A percentile compares a stretch with the other conserved stretches of the same genome.
Conservation (phyloP, 352 stramenopile species). For the Phytopythium litorale region DNA sequence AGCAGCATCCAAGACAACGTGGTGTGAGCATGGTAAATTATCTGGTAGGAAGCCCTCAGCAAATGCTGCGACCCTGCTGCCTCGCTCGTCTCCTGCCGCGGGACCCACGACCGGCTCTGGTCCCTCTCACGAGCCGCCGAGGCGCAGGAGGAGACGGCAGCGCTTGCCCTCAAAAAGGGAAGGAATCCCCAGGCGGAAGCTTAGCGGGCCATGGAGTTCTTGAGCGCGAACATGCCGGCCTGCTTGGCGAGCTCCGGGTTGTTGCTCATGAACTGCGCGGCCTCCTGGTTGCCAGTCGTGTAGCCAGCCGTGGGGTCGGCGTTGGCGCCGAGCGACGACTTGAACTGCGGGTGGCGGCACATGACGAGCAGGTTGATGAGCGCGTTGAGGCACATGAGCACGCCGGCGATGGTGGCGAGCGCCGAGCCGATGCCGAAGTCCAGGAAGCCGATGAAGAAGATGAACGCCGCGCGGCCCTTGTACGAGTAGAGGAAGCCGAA, state of each 20-base stretch:
- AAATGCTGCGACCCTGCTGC: too few relatives aligned
- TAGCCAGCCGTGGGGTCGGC: slow-evolving; percentile 78
- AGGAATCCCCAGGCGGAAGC: too few relatives aligned
- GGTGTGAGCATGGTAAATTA: too few relatives aligned
- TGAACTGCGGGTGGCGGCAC: slow-evolving; percentile 86
- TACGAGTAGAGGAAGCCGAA: slow-evolving; percentile 89
- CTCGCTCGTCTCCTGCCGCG: too few relatives aligned
- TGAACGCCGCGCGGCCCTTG: slow-evolving; percentile 80
- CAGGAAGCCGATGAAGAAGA: slow-evolving; percentile 89
- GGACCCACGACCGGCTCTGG: too few relatives aligned
- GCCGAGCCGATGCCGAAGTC: slow-evolving; percentile 86
- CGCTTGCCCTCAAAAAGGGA: neutral
- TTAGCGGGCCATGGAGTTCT: slow-evolving; percentile 29
- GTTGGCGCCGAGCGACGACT: slow-evolving; percentile 63
- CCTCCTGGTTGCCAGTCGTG: slow-evolving; percentile 78
- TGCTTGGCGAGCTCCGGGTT: slow-evolving; percentile 77
- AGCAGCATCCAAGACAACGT: too few relatives aligned
- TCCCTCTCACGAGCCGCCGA: neutral
- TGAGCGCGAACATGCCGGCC: slow-evolving; percentile 77
- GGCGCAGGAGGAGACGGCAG: neutral
- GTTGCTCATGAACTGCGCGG: slow-evolving; percentile 74
- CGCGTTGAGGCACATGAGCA: slow-evolving; percentile 86
- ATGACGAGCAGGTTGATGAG: slow-evolving; percentile 86
- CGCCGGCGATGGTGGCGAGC: slow-evolving; percentile 63
- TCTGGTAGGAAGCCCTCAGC: too few relatives aligned